Evolutionary conservation across 305 asterid species (phyloP).

Genomic region (Fraxinus angustifolia): DNA sequence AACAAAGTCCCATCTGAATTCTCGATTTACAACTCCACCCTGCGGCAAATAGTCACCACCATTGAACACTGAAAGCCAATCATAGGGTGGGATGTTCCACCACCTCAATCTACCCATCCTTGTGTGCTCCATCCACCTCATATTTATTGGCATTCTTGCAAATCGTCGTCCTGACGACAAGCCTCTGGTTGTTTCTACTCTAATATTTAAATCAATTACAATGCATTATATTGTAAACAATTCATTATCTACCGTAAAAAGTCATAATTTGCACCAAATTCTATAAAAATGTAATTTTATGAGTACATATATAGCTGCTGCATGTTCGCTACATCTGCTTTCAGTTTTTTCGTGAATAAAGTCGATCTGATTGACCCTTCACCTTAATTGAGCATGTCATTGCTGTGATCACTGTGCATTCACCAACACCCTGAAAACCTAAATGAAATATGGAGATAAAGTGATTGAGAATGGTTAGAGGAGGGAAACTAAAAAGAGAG

Average conservation of each 20-base stretch:
- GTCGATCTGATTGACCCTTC: neutral
- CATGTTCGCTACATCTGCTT: neutral
- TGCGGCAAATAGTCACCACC: neutral
- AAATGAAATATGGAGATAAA: neutral
- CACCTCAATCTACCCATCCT: neutral
- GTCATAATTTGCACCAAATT: neutral
- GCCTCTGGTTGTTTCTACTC: neutral
- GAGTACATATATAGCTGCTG: neutral
- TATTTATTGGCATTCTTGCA: neutral
- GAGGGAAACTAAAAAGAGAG: neutral
- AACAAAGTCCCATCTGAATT: neutral
- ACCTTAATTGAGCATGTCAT: neutral
- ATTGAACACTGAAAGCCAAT: neutral
- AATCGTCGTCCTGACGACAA: neutral
- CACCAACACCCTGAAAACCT: neutral
- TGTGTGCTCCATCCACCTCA: neutral
- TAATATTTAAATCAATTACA: neutral
- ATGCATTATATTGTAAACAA: neutral
- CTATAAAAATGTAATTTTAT: neutral
- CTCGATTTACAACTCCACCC: neutral
- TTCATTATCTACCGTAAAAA: neutral
- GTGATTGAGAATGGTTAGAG: neutral
- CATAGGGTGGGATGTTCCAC: neutral
- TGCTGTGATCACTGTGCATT: neutral
- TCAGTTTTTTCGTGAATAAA: neutral